Evolutionary conservation across 352 stramenopile species (phyloP).

Genomic region (Thalassiosira hispida): DNA sequence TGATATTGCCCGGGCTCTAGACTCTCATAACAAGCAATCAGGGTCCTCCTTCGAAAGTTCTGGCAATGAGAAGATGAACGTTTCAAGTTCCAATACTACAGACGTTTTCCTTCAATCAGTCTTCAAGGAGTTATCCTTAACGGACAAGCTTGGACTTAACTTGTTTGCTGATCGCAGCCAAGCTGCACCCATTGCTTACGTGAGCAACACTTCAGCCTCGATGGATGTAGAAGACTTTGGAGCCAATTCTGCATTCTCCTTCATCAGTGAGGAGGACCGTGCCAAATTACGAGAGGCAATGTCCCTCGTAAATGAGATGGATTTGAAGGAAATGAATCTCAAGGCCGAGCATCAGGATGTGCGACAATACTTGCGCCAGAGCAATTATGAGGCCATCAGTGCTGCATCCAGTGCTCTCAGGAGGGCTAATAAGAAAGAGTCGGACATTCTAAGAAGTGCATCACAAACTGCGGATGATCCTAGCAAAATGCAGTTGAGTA

Average conservation of each 20-base stretch:
- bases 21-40: not conserved
- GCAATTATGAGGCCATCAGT: constrained; percentile 16
- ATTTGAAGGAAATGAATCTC: constrained; percentile 17
- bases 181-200: not conserved
- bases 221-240: not conserved
- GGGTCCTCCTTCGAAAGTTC: not conserved
- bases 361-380: not conserved
- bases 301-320: constrained; percentile 4
- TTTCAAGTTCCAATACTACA: not conserved
- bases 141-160: constrained; percentile 22
- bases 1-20: constrained; percentile 1
- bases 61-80: not conserved
- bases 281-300: constrained; percentile 6
- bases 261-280: constrained; percentile 19
- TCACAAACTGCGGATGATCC: not conserved
- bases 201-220: not conserved
- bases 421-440: constrained; percentile 10
- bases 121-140: constrained; percentile 14
- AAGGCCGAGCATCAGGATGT: constrained; percentile 9
- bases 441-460: not conserved
- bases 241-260: not conserved
- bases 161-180: constrained; percentile 3
- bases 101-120: constrained; percentile 6
- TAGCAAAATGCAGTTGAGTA: constrained; percentile 6
- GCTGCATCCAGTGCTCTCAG: not conserved